Conservation (phyloP, 208 protist genomes). For the Trypanosoma avium region DNA sequence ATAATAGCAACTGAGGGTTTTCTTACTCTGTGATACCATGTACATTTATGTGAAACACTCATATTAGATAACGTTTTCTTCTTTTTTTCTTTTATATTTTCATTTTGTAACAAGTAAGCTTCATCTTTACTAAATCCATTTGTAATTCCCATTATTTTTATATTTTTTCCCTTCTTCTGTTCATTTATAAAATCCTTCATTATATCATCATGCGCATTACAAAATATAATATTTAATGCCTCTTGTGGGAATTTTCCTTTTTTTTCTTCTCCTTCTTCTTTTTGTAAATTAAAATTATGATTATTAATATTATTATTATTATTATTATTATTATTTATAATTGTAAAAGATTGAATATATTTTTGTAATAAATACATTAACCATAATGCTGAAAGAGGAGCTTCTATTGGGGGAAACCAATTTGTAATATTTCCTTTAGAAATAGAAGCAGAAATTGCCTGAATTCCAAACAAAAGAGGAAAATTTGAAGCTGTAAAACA, state of each 20-base stretch:
- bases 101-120: no score
- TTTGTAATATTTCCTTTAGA: constrained; percentile 10
- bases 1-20: constrained; percentile 13
- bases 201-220: neutral
- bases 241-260: neutral
- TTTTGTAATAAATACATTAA: constrained; percentile 29
- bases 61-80: no score
- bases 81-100: no score
- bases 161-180: neutral
- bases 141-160: constrained; percentile 9
- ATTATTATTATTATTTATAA: neutral
- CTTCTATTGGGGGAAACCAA: constrained; percentile 30
- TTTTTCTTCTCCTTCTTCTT: neutral
- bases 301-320: neutral
- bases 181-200: neutral
- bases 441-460: constrained; percentile 17
- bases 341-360: no score
- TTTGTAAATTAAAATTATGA: neutral
- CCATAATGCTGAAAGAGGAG: constrained; percentile 33
- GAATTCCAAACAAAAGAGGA: constrained; percentile 26
- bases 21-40: constrained; percentile 13
- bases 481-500: constrained; percentile 23
- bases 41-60: neutral
- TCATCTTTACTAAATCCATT: constrained; percentile 12
- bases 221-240: constrained; percentile 19